These are phyloP conservation scores for Actinidia polygama DNA, from an alignment of 179 eudicot genomes.

Conservation along the genomic window DNA sequence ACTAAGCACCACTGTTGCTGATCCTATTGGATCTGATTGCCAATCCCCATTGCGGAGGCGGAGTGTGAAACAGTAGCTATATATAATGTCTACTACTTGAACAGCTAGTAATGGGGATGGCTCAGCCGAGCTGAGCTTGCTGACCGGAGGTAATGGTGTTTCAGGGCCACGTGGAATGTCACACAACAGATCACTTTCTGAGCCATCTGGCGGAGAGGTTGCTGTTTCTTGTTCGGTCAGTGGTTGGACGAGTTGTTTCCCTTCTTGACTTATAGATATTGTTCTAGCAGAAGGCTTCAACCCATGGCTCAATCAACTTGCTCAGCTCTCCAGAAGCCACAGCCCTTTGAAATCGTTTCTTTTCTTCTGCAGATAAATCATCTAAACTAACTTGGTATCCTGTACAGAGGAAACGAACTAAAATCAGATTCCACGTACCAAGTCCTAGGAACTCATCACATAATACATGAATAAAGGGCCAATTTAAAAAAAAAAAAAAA, in stretches of 20 bases:
- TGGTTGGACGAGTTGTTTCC: slow-evolving; percentile 74
- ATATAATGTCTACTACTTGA: slow-evolving; percentile 78
- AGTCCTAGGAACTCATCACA: neutral
- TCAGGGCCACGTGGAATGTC: slow-evolving; percentile 84
- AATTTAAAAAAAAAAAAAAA: neutral
- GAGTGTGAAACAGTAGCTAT: slow-evolving; percentile 86
- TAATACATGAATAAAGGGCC: neutral
- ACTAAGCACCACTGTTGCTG: slow-evolving; percentile 56
- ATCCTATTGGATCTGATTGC: slow-evolving; percentile 75
- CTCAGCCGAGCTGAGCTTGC: slow-evolving; percentile 58
- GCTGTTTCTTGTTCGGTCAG: slow-evolving; percentile 33
- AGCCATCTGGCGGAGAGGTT: slow-evolving; percentile 23
- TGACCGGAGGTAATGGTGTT: slow-evolving; percentile 57
- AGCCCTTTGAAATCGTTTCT: slow-evolving; percentile 71
- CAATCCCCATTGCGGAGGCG: slow-evolving; percentile 93
- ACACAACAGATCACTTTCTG: slow-evolving; percentile 27
- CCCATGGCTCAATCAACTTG: slow-evolving; percentile 94
- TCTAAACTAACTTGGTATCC: slow-evolving; percentile 59
- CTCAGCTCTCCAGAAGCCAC: slow-evolving; percentile 87
- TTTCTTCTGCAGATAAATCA: slow-evolving; percentile 71
- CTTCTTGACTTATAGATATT: slow-evolving; percentile 63
- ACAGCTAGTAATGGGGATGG: slow-evolving; percentile 85
- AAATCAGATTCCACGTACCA: neutral
- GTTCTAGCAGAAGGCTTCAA: slow-evolving; percentile 71
- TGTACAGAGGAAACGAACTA: slow-evolving; percentile 22